Conservation (phyloP, 306 rosid species). For the cucumber (Cucumis sativus) region DNA sequence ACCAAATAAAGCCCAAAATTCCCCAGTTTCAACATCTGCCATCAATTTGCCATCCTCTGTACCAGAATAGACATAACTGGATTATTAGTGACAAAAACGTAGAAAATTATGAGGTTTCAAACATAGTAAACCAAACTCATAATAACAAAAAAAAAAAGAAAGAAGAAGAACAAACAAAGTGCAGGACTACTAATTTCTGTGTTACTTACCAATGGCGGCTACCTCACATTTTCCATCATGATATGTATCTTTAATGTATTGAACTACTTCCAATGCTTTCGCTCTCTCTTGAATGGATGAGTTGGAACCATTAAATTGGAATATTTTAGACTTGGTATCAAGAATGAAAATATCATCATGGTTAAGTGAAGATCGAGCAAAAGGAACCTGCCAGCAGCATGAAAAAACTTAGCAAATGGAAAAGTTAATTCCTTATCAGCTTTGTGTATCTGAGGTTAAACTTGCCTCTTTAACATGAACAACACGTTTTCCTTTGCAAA, state of each 20-base stretch:
- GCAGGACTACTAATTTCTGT: background rate
- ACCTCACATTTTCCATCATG: constrained; percentile 94
- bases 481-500: constrained; percentile 88
- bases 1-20: constrained; percentile 93
- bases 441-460: background rate
- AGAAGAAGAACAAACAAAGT: background rate
- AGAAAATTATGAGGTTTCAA: background rate
- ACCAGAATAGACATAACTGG: constrained; percentile 9
- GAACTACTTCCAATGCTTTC: constrained; percentile 91
- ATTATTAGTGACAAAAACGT: background rate
- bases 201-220: constrained; percentile 78
- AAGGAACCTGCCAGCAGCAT: constrained; percentile 50
- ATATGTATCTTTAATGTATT: constrained; percentile 76
- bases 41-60: constrained; percentile 96
- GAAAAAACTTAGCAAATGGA: constrained; percentile 12
- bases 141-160: background rate
- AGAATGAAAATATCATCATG: constrained; percentile 89
- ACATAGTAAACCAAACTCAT: background rate
- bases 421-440: background rate
- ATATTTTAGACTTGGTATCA: constrained; percentile 78
- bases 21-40: constrained; percentile 93
- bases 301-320: constrained; percentile 90
- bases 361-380: constrained; percentile 73
- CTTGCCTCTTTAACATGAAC: constrained; percentile 94
- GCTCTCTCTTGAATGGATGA: constrained; percentile 98